Percentiles rank a stretch among this genome's conserved stretches.
These are phyloP conservation scores for Penicillium digitatum DNA, from an alignment of 2,329 filamentous ascomycete species.

Conservation along the genomic window DNA sequence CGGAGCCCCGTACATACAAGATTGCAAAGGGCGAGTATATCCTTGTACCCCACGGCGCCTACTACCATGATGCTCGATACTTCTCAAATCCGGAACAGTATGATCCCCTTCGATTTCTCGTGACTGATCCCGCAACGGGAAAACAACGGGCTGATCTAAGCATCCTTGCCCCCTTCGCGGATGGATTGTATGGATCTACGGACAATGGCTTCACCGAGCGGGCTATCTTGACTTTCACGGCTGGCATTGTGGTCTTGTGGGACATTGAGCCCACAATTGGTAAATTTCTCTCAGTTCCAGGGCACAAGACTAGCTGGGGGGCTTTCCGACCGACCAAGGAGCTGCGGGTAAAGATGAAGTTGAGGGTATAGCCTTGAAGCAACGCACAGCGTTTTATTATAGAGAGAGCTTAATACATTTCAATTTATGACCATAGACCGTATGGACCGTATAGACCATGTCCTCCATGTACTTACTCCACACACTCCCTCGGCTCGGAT, in stretches of 20 bases:
- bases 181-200: slow-evolving; percentile 49
- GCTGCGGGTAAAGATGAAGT: slow-evolving; percentile 53
- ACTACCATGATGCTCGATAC: slow-evolving; percentile 42
- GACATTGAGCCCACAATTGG: slow-evolving; percentile 50
- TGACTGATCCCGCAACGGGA: slow-evolving; percentile 36
- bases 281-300: slow-evolving; percentile 51
- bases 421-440: too few relatives aligned
- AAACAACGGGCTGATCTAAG: slow-evolving; percentile 37
- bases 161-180: slow-evolving; percentile 49
- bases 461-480: too few relatives aligned
- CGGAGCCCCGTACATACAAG: slow-evolving; percentile 37
- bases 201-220: slow-evolving; percentile 50
- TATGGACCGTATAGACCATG: too few relatives aligned
- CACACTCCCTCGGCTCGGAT: slow-evolving; percentile 10
- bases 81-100: slow-evolving; percentile 44
- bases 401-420: background rate
- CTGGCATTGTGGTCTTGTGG: slow-evolving; percentile 54
- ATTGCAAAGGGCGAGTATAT: slow-evolving; percentile 44
- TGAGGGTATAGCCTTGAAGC: slow-evolving; percentile 31
- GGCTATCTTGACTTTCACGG: slow-evolving; percentile 50
- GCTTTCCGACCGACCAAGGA: slow-evolving; percentile 52
- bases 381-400: background rate
- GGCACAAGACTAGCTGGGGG: slow-evolving; percentile 46
- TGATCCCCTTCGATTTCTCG: slow-evolving; percentile 47
- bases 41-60: slow-evolving; percentile 44